Conservation (phyloP, 169 alveolate species). For the Plasmodium gonderi region DNA sequence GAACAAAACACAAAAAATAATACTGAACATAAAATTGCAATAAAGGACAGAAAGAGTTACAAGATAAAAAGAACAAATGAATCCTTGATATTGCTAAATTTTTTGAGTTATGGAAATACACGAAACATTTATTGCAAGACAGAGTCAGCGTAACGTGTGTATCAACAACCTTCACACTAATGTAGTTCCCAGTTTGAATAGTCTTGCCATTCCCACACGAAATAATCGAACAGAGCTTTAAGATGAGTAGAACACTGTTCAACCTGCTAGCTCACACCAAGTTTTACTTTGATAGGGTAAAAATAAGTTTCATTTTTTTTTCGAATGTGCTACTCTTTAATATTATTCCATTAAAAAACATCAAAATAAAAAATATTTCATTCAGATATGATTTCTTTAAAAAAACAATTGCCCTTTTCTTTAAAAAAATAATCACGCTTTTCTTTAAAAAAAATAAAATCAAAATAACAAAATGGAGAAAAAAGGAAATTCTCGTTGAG, state of each 20-base stretch:
- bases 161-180: too few relatives aligned
- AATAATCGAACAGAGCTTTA: too few relatives aligned
- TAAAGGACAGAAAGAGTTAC: neutral
- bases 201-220: neutral
- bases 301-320: constrained; percentile 1
- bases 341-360: constrained; percentile 37
- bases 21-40: neutral
- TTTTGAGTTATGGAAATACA: too few relatives aligned
- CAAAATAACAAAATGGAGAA: neutral
- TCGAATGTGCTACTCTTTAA: constrained; percentile 12
- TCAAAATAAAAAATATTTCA: constrained; percentile 14
- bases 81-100: neutral
- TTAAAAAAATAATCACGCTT: too few relatives aligned
- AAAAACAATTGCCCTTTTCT: neutral
- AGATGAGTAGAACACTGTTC: constrained; percentile 27
- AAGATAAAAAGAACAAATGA: neutral
- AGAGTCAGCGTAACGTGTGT: too few relatives aligned
- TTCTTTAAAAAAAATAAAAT: neutral
- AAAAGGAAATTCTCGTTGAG: constrained; percentile 10
- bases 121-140: too few relatives aligned
- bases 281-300: constrained; percentile 6
- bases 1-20: neutral
- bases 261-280: constrained; percentile 29
- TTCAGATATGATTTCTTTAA: constrained; percentile 24
- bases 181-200: too few relatives aligned